Evolutionary conservation across 257 asterid species (phyloP).

Genomic region (Nicotiana attenuata): DNA sequence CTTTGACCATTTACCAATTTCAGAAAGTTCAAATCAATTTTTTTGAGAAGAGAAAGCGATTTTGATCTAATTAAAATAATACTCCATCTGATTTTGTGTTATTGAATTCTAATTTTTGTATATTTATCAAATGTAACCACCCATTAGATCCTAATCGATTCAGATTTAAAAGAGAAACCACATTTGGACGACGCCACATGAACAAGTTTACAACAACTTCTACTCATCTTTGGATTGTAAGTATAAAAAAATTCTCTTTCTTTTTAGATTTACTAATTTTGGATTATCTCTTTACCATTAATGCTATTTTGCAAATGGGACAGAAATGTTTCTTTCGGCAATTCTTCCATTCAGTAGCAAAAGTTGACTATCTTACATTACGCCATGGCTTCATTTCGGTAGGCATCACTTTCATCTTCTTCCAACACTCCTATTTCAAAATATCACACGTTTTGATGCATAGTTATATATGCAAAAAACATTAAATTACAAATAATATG

Average conservation of each 20-base stretch:
- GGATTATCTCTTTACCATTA: not conserved
- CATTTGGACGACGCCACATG: slow-evolving; percentile 63
- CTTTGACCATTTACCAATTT: not conserved
- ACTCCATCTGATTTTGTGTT: not conserved
- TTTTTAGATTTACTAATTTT: not conserved
- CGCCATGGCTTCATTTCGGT: slow-evolving; percentile 83
- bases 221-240: slow-evolving; percentile 47
- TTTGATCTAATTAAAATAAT: not conserved
- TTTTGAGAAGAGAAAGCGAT: not conserved
- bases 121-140: not conserved
- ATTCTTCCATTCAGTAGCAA: slow-evolving; percentile 65
- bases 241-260: slow-evolving; percentile 12
- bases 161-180: slow-evolving; percentile 60
- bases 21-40: not conserved
- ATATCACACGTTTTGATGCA: not conserved
- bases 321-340: slow-evolving; percentile 77
- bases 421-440: not conserved
- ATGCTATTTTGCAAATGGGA: not conserved
- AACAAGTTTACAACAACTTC: slow-evolving; percentile 25
- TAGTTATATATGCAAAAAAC: too few relatives aligned
- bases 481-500: not conserved
- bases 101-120: not conserved
- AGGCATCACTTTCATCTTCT: not conserved
- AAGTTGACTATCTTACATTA: slow-evolving; percentile 67
- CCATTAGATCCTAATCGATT: slow-evolving; percentile 67